A percentile compares a stretch with the other conserved stretches of the same genome.
These are phyloP conservation scores for Colletotrichum plurivorum DNA, from an alignment of 2,329 filamentous ascomycete genomes.

Conservation along the genomic window DNA sequence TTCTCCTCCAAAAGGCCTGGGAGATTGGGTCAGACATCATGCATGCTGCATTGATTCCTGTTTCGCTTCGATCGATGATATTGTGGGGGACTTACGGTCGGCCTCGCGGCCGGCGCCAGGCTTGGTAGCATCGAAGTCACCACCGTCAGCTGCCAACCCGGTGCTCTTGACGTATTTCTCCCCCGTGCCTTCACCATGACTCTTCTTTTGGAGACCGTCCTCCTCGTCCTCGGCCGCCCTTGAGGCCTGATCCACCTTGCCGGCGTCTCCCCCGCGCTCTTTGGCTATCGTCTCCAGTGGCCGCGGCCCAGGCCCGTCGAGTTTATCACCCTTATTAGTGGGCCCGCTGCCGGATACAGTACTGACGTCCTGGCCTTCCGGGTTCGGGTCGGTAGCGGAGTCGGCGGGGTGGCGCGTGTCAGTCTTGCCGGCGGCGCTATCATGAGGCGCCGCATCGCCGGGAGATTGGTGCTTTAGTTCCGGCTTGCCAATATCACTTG, in stretches of 20 bases:
- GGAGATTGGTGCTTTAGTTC: constrained; percentile 43
- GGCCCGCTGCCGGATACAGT: constrained; percentile 50
- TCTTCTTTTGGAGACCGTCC: constrained; percentile 35
- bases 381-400: constrained; percentile 50
- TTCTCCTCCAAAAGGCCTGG: constrained; percentile 68
- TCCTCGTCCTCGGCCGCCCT: constrained; percentile 42
- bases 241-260: constrained; percentile 33
- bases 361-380: constrained; percentile 53
- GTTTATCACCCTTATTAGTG: constrained; percentile 51
- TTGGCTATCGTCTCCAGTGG: constrained; percentile 55
- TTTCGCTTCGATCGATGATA: background rate
- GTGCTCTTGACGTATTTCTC: constrained; percentile 70
- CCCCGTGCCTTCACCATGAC: constrained; percentile 62
- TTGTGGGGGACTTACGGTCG: constrained; percentile 65
- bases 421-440: constrained; percentile 51
- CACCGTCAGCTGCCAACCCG: constrained; percentile 74
- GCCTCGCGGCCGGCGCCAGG: constrained; percentile 77
- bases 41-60: constrained; percentile 41
- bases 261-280: constrained; percentile 52
- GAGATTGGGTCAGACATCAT: constrained; percentile 12
- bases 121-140: constrained; percentile 75
- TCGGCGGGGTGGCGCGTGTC: constrained; percentile 57
- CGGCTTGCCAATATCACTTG: constrained; percentile 43
- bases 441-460: constrained; percentile 32
- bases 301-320: constrained; percentile 60